Evolutionary conservation across 768 basidiomycete species (phyloP), one percentile per base, ranked within the genome.

Genomic region (Naganishia vaughanmartiniae): DNA sequence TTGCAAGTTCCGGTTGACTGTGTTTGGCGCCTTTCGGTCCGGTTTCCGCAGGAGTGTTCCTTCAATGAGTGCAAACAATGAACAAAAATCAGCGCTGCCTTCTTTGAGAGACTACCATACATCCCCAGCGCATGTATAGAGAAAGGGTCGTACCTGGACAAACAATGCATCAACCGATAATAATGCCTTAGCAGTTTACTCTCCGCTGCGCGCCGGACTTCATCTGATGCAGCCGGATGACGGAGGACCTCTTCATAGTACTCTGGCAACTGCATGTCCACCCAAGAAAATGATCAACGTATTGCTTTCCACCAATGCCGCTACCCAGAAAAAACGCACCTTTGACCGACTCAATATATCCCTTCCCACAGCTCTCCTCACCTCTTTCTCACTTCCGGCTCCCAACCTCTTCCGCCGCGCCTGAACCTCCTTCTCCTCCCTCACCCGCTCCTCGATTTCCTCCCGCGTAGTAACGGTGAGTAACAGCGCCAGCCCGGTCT

Each of bases 231-330:
- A 73, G 85, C 84, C 0, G 89, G 90, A 74, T 95, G 93, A 70
- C 88, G 89, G 36, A 93, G 80, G n/a, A 94, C 83, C 74, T 92
- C 89, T 36, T 87, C 83, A 73, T 93, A 95, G 33, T 93, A 81
- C 0, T 72, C 77, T 1, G 90, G 90, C 36, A 95, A 82, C 89
- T 91, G 72, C 4, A 12, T 0, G 4, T 24, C 21, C 1, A 17
- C 33, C 12, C 24, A 12, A 21, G 17, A 14, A 58, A 26, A 14
- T 24, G 55, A 6, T 33, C 48, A 60, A n/a, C n/a, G n/a, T n/a
- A n/a, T n/a, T 66, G 67, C 26, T 45, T 28, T 54, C 30, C 81
- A 33, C n/a, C n/a, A n/a, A n/a, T n/a, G n/a, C n/a, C n/a, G n/a
- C n/a, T n/a, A n/a, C n/a, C n/a, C n/a, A n/a, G n/a, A n/a, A n/a